Percentiles rank a stretch among this genome's conserved stretches.
These are phyloP conservation scores for Xylaria arbuscula DNA, from an alignment of 2,329 filamentous ascomycete species.

Conservation along the genomic window DNA sequence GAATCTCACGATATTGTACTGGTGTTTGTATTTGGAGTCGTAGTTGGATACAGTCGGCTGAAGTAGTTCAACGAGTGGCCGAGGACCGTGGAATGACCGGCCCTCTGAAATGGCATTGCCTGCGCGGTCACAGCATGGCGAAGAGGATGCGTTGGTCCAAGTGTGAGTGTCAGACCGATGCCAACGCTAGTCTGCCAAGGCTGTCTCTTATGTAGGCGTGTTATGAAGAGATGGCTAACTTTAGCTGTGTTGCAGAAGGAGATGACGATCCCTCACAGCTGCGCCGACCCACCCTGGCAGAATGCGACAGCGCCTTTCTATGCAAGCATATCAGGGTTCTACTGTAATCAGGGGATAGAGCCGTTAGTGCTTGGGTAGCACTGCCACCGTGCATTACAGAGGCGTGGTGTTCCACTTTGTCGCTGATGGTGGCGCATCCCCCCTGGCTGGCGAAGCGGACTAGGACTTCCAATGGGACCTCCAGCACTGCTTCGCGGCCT, in stretches of 20 bases:
- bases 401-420: conserved; percentile 10
- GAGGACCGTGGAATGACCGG: conserved; percentile 21
- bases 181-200: background rate
- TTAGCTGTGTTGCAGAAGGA: background rate
- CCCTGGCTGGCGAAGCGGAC: background rate
- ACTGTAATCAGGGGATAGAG: background rate
- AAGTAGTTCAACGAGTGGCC: conserved; percentile 22
- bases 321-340: too few relatives aligned
- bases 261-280: background rate
- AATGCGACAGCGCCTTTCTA: background rate
- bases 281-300: background rate
- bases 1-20: background rate
- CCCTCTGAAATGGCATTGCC: conserved; percentile 16
- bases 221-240: background rate
- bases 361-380: conserved; percentile 2
- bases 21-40: background rate
- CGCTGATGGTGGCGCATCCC: background rate
- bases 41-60: background rate
- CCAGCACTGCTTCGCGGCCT: background rate
- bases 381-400: conserved; percentile 17
- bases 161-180: background rate
- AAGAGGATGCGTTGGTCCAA: background rate
- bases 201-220: background rate
- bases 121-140: conserved; percentile 14
- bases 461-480: background rate